These are phyloP conservation scores for Nakataea oryzae DNA, from an alignment of 2,329 filamentous ascomycete species.

Conservation along the genomic window DNA sequence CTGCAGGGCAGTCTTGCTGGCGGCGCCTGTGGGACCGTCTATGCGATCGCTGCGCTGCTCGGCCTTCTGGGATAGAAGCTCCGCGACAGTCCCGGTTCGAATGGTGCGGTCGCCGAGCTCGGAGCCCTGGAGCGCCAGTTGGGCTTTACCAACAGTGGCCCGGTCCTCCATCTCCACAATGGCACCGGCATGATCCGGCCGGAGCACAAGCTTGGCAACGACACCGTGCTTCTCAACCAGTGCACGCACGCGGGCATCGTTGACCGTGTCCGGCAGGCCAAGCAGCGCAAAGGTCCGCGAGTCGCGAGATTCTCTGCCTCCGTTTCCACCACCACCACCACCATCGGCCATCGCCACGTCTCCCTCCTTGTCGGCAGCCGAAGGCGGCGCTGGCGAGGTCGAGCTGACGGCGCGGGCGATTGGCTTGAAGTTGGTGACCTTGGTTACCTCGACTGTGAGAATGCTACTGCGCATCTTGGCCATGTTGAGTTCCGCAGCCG, in stretches of 20 bases:
- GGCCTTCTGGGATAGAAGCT: slow-evolving; percentile 41
- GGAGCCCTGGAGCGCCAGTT: slow-evolving; percentile 45
- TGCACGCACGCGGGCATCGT: slow-evolving; percentile 69
- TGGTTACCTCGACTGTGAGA: slow-evolving; percentile 54
- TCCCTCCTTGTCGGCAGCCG: slow-evolving; percentile 21
- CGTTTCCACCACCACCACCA: slow-evolving; percentile 5
- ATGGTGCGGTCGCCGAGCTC: slow-evolving; percentile 45
- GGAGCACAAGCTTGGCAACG: slow-evolving; percentile 59
- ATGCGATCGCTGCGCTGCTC: slow-evolving; percentile 32
- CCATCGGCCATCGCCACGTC: slow-evolving; percentile 27
- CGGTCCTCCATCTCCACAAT: slow-evolving; percentile 72
- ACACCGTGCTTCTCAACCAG: slow-evolving; percentile 52
- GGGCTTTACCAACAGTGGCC: slow-evolving; percentile 60
- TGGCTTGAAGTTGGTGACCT: slow-evolving; percentile 44
- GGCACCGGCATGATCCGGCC: slow-evolving; percentile 74
- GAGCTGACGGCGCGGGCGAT: slow-evolving; percentile 29
- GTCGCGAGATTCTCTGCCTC: slow-evolving; percentile 6
- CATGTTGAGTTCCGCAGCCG: slow-evolving; percentile 59
- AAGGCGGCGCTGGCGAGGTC: slow-evolving; percentile 18
- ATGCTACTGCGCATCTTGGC: slow-evolving; percentile 58
- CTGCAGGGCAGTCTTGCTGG: slow-evolving; percentile 24
- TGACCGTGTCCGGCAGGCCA: slow-evolving; percentile 85
- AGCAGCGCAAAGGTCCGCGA: slow-evolving; percentile 62
- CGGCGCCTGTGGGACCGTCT: slow-evolving; percentile 25
- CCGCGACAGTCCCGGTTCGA: slow-evolving; percentile 40